Percentiles rank a stretch among this genome's conserved stretches.
Evolutionary conservation across 805 yeast species (phyloP).

Genomic region (Huiozyma naganishii): DNA sequence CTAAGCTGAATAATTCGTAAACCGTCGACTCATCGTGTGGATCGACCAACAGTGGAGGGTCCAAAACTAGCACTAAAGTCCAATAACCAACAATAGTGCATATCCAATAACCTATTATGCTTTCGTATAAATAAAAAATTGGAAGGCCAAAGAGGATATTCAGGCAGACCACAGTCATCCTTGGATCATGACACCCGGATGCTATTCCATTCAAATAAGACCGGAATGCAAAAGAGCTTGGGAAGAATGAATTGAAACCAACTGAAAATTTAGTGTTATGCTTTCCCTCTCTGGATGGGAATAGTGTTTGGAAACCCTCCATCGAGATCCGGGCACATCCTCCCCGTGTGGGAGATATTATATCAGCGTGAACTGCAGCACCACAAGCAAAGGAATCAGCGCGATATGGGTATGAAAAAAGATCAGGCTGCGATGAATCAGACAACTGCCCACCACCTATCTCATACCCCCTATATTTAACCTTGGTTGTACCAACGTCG

Average conservation of each 20-base stretch:
- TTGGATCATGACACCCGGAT: conserved; percentile 58
- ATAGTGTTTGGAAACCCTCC: conserved; percentile 40
- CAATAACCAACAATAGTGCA: conserved; percentile 61
- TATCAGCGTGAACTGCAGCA: conserved; percentile 80
- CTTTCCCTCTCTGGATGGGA: conserved; percentile 38
- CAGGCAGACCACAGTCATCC: conserved; percentile 43
- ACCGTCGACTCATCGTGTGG: conserved; percentile 40
- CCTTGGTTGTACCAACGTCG: conserved; percentile 57
- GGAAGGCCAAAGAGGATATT: conserved; percentile 58
- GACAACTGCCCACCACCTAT: conserved; percentile 60
- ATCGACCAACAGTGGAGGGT: conserved; percentile 62
- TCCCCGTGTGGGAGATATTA: conserved; percentile 61
- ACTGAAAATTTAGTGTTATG: conserved; percentile 42
- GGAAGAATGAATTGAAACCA: conserved; percentile 61
- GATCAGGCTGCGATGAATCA: conserved; percentile 10
- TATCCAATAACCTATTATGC: conserved; percentile 50
- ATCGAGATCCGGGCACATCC: conserved; percentile 64
- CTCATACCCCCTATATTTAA: conserved; percentile 60
- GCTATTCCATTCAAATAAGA: conserved; percentile 27
- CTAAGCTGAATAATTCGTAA: conserved; percentile 56
- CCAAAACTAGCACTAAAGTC: conserved; percentile 67
- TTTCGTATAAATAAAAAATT: conserved; percentile 39
- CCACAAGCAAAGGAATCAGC: conserved; percentile 87
- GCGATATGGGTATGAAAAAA: conserved; percentile 56
- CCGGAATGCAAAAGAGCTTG: conserved; percentile 57